Base-by-base conservation (phyloP, 1,284 basidiomycete genomes). In the Kwoniella shivajii region DNA sequence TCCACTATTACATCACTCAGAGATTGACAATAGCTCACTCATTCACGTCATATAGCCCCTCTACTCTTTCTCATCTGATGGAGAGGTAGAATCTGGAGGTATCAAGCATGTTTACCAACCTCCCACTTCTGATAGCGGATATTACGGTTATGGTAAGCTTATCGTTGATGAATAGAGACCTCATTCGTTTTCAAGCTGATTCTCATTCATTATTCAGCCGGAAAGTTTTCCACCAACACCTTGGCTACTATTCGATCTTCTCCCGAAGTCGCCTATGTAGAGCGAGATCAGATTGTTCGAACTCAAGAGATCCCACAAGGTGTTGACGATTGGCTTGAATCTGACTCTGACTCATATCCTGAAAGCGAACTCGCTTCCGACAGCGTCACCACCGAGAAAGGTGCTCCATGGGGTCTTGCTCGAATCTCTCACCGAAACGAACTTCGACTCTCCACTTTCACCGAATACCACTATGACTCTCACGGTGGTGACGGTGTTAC, bases 391-490 rank as follows among this genome's bases (percentile, higher is more conserved):
- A 71, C 81, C 5, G 90, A 97, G 84, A 86, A 80, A 57, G 79
- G 82, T 30, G 91, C 95, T 22, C 93, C 95, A 54, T 98, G 96
- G 96, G 92, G 96, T 75, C 87, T 99, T 38, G 94, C 95, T 45
- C 90, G 96, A 57, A 86, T 99, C 73, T 94, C 91, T 64, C 96
- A 99, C 80, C 87, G 92, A 54, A 68, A 82, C 22, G 85, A 80
- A 70, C 86, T 99, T 26, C 81, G 82, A 26, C 87, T 99, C 65
- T 80, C 84, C 55, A 98, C 91, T 27, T 98, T 97, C 82, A 87
- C 83, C 66, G 86, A 85, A 78, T 99, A 98, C 79, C 80, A 86
- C 55, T 92, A 90, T 76, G 83, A 92, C 60, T 31, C 77, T 1
- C 57, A 82, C 7, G 92, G 88, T 42, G 96, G 95, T 54, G 86